Conservation (phyloP, 306 rosid species). For the Medicago arabica region DNA sequence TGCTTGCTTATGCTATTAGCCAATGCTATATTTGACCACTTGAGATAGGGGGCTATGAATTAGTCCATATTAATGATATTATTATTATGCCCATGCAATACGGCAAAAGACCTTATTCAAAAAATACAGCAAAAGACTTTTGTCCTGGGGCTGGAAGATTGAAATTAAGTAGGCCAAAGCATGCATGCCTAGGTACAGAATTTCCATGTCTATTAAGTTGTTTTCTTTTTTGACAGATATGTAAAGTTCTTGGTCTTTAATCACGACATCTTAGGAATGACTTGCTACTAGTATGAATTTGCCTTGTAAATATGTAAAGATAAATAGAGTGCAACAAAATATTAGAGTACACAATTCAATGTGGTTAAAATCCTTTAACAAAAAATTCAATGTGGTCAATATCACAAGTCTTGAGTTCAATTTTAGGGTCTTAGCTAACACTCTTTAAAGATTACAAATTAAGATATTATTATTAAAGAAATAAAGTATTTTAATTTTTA, state of each 20-base stretch:
- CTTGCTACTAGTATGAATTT: no score
- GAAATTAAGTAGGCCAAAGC: background rate
- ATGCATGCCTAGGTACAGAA: background rate
- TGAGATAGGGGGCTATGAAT: conserved; percentile 26
- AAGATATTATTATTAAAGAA: no score
- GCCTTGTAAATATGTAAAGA: no score
- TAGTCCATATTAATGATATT: conserved; percentile 8
- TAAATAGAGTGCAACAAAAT: no score
- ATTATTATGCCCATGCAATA: conserved; percentile 3
- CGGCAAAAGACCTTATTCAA: background rate
- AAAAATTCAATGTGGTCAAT: no score
- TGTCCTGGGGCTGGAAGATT: background rate
- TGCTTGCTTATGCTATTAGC: background rate
- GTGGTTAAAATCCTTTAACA: no score
- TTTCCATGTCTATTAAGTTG: conserved; percentile 12
- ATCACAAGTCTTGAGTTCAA: background rate
- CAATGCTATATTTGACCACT: conserved; percentile 10
- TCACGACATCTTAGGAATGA: no score
- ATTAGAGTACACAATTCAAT: no score
- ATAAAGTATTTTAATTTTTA: no score
- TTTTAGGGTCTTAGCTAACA: background rate
- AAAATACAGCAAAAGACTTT: background rate
- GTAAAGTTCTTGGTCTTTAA: background rate
- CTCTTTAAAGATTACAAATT: no score
- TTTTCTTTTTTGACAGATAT: background rate